phyloP scores from a whole-genome alignment of 495 filamentous ascomycete species.

The Neurospora sp. region DNA sequence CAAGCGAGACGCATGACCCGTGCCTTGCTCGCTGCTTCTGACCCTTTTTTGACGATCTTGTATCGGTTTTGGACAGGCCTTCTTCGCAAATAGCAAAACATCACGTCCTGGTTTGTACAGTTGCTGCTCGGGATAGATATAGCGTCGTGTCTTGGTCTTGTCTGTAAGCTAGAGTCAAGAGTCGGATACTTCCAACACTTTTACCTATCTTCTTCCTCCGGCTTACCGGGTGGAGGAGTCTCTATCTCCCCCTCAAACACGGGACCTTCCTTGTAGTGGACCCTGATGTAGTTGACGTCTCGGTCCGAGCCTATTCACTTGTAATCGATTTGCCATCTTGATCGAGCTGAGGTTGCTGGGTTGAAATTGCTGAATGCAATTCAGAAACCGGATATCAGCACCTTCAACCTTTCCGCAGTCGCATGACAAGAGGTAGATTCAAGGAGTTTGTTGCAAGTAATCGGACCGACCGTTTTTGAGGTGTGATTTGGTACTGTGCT shows the following conservation, averaged over 20 bases:
- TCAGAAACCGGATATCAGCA: background rate
- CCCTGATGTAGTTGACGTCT: background rate
- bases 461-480: slow-evolving; percentile 16
- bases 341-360: background rate
- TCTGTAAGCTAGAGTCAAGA: background rate
- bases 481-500: background rate
- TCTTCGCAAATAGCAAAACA: background rate
- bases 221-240: background rate
- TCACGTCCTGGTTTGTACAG: background rate
- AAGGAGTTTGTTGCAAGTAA: slow-evolving; percentile 15
- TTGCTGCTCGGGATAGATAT: background rate
- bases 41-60: background rate
- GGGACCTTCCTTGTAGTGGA: background rate
- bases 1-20: background rate
- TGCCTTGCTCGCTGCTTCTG: background rate
- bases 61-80: background rate
- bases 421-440: background rate
- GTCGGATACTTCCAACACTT: background rate
- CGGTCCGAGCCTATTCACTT: background rate
- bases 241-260: background rate
- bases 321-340: background rate
- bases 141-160: background rate
- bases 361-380: background rate
- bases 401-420: background rate
- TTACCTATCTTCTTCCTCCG: background rate